Evolutionary conservation across 1,284 basidiomycete species (phyloP).

Genomic region (Leccinum griseonigrum): DNA sequence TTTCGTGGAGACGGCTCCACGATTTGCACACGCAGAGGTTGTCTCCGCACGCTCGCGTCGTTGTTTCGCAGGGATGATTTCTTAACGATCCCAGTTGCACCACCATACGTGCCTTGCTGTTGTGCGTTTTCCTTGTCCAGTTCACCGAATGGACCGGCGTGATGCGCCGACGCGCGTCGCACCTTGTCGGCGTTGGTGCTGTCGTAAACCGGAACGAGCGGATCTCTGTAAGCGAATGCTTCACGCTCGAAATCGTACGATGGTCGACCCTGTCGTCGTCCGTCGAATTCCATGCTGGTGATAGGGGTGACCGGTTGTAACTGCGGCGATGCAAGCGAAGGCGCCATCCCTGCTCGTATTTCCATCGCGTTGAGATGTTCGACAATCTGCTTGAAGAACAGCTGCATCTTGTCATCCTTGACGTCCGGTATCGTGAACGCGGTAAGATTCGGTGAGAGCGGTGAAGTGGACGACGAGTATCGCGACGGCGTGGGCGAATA

Average conservation of each 20-base stretch:
- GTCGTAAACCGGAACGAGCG: conserved; percentile 9
- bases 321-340: conserved; percentile 20
- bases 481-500: conserved; percentile 32
- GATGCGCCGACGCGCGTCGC: not conserved
- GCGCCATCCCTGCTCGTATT: conserved; percentile 33
- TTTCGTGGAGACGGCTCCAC: conserved; percentile 44
- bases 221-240: conserved; percentile 7
- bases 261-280: conserved; percentile 12
- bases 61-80: conserved; percentile 46
- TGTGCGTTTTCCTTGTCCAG: conserved; percentile 38
- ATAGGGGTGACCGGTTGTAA: conserved; percentile 21
- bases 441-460: conserved; percentile 37
- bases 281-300: conserved; percentile 17
- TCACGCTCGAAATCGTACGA: conserved; percentile 8
- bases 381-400: conserved; percentile 80
- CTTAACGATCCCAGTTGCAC: conserved; percentile 26
- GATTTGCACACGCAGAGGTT: conserved; percentile 46
- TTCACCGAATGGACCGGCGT: conserved; percentile 22
- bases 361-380: conserved; percentile 77
- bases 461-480: conserved; percentile 22
- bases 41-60: conserved; percentile 20
- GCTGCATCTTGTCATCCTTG: conserved; percentile 65
- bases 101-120: conserved; percentile 10
- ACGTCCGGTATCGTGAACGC: conserved; percentile 36
- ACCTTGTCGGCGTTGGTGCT: not conserved